Evolutionary conservation across 2,329 filamentous ascomycete genomes (phyloP), one percentile per base, ranked within the genome.

Genomic region (Cercospora sp.): DNA sequence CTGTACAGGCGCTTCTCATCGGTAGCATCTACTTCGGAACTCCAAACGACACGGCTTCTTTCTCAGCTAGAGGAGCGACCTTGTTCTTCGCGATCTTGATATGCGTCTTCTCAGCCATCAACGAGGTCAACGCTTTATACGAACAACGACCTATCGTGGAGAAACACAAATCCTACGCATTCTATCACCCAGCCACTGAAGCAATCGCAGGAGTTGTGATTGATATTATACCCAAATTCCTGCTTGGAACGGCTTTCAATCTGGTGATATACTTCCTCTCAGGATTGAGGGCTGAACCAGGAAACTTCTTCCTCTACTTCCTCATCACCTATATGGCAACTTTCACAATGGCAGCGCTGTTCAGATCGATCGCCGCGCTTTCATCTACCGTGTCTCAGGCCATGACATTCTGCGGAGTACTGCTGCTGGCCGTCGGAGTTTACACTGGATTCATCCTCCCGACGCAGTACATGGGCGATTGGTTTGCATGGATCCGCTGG

Each of bases 91-190:
- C 86, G 2, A 78, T 89, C 26, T 77, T 90, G 3, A 80, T 89
- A 70, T 89, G 87, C 70, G 87, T 87, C 2, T 77, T 89, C 28
- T 83, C 81, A 0, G 84, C 86, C 9, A 85, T 89, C 60, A 80
- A 83, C 1, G 88, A 90, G 72, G 94, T 97, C 77, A 82, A 94
- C 51, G 92, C 90, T 0, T 74, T 84, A 5, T 84, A 83, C 68
- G 77, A 77, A 5, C 81, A 83, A 67, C 77, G 83, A 4, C 81
- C 82, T 1, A 83, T 84, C 57, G 79, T 84, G 8, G 81, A 82
- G 69, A 84, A 83, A 67, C 82, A 84, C 60, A 77, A 78, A 20
- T 79, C 77, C 0, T 84, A 82, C 68, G 80, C 80, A 3, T 75
- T 79, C 61, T 80, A 79, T 53, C 78, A 77, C 58, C 77, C 78